A percentile compares a stretch with the other conserved stretches of the same genome.
These are phyloP conservation scores for Thozetella sp. DNA, from an alignment of 495 filamentous ascomycete species.

Conservation along the genomic window DNA sequence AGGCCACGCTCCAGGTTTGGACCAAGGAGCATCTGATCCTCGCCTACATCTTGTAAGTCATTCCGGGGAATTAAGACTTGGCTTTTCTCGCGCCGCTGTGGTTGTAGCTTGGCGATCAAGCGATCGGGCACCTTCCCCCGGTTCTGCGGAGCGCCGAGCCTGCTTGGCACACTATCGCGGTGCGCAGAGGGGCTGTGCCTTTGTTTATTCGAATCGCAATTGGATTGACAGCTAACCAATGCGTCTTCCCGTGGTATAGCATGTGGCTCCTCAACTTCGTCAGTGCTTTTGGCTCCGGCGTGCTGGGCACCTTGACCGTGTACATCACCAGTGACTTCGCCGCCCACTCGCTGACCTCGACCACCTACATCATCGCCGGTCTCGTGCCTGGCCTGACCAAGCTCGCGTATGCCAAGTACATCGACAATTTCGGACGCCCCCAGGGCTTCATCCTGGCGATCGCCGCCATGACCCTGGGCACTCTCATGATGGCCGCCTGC, in stretches of 20 bases:
- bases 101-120: too few relatives aligned
- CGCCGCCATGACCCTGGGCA: conserved; percentile 18
- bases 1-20: background rate
- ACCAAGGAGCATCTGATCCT: background rate
- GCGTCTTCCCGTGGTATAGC: conserved; percentile 2
- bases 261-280: conserved; percentile 30
- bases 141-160: too few relatives aligned
- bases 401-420: conserved; percentile 29
- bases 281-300: conserved; percentile 38
- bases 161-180: background rate
- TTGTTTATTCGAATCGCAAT: background rate
- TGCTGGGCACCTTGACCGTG: conserved; percentile 29
- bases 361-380: conserved; percentile 46
- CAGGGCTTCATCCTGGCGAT: conserved; percentile 24
- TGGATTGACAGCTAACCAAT: background rate
- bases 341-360: conserved; percentile 52
- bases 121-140: too few relatives aligned
- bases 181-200: background rate
- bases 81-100: background rate
- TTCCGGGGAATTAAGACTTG: background rate
- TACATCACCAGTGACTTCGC: conserved; percentile 51
- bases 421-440: conserved; percentile 31
- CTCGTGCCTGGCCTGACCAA: conserved; percentile 19
- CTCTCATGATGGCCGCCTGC: conserved; percentile 28
- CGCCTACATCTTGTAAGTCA: conserved; percentile 1